These are phyloP conservation scores for Rhizopogon vesiculosus DNA, from an alignment of 768 basidiomycete species.

Conservation along the genomic window DNA sequence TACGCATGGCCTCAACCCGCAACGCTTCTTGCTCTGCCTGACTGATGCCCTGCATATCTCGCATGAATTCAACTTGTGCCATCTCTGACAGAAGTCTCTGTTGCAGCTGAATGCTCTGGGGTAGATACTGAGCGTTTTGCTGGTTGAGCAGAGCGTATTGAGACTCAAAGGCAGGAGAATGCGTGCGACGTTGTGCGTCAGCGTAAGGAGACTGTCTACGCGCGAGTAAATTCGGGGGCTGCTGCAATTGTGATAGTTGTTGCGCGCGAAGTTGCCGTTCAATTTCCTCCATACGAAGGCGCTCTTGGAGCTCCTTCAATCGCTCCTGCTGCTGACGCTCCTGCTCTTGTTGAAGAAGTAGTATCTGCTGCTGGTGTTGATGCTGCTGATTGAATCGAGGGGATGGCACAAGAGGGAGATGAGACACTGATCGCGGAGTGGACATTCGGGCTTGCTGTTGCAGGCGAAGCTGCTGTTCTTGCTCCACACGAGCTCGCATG, in stretches of 20 bases:
- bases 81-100: constrained; percentile 75
- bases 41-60: constrained; percentile 56
- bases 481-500: constrained; percentile 14
- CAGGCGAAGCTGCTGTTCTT: constrained; percentile 32
- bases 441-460: constrained; percentile 31
- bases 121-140: constrained; percentile 50
- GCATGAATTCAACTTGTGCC: constrained; percentile 64
- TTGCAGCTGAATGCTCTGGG: constrained; percentile 67
- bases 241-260: constrained; percentile 44
- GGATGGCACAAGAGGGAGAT: constrained; percentile 60
- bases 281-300: constrained; percentile 58
- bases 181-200: constrained; percentile 51
- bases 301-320: constrained; percentile 58
- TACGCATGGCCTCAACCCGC: constrained; percentile 74
- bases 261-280: constrained; percentile 58
- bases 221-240: constrained; percentile 33
- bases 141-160: constrained; percentile 38
- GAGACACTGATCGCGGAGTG: constrained; percentile 61
- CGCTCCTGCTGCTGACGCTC: constrained; percentile 54
- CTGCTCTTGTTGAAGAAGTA: constrained; percentile 66
- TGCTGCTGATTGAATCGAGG: constrained; percentile 76
- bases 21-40: constrained; percentile 67
- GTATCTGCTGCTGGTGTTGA: constrained; percentile 67
- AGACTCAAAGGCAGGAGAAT: constrained; percentile 36
- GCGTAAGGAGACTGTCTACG: constrained; percentile 38